phyloP scores from a whole-genome alignment of 768 basidiomycete genomes.

The Polyporus arcularius region DNA sequence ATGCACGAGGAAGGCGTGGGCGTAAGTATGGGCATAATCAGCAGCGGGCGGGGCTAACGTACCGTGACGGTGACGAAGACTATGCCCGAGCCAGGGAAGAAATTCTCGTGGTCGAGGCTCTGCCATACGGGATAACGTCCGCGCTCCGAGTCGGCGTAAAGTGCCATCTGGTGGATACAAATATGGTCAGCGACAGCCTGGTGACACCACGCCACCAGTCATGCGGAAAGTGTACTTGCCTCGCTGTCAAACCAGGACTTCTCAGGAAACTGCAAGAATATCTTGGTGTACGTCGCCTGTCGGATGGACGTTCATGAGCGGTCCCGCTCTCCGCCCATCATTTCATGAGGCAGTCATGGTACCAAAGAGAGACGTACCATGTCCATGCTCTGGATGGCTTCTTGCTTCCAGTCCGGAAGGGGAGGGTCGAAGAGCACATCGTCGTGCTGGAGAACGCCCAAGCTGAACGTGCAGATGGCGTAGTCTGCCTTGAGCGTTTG shows the following conservation, averaged over 20 bases:
- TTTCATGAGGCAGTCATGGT: slow-evolving; percentile 38
- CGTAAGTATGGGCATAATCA: neutral
- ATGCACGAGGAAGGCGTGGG: neutral
- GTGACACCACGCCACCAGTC: neutral
- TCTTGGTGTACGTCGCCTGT: slow-evolving; percentile 63
- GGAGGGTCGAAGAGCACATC: slow-evolving; percentile 58
- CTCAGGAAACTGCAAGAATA: slow-evolving; percentile 61
- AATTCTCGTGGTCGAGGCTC: slow-evolving; percentile 55
- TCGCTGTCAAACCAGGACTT: slow-evolving; percentile 60
- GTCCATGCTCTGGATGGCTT: slow-evolving; percentile 61
- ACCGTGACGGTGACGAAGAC: slow-evolving; percentile 54
- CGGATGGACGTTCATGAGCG: neutral
- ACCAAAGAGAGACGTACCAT: slow-evolving; percentile 42
- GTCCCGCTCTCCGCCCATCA: neutral
- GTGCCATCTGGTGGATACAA: slow-evolving; percentile 42
- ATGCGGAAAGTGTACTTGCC: slow-evolving; percentile 26
- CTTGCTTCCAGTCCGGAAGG: slow-evolving; percentile 58
- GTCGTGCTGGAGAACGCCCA: slow-evolving; percentile 67
- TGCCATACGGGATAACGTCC: slow-evolving; percentile 74
- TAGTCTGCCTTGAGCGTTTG: slow-evolving; percentile 51
- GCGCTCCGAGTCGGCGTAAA: slow-evolving; percentile 60
- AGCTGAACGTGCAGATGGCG: slow-evolving; percentile 66
- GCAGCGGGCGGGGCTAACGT: neutral
- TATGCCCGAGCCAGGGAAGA: slow-evolving; percentile 62
- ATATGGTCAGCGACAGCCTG: neutral